A percentile compares a stretch with the other conserved stretches of the same genome.
These are phyloP conservation scores for Cyamopsis tetragonoloba DNA, from an alignment of 306 rosid species.

Conservation along the genomic window DNA sequence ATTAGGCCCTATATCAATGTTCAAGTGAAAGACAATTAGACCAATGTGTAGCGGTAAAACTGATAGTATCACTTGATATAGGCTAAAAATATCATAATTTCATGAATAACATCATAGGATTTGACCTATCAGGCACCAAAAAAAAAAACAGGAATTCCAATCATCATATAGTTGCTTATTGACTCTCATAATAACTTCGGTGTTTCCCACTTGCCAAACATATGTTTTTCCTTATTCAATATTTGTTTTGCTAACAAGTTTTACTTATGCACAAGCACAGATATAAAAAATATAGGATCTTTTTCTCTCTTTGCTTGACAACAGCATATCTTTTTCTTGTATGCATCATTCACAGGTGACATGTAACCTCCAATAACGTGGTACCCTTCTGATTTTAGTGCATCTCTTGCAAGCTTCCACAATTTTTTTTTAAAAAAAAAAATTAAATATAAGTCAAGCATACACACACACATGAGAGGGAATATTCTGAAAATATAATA, in stretches of 20 bases:
- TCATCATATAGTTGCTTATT: background rate
- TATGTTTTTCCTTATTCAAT: background rate
- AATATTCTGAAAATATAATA: background rate
- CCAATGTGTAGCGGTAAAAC: background rate
- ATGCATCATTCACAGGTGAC: conserved; percentile 95
- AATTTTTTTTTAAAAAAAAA: background rate
- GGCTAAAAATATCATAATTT: background rate
- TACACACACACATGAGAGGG: background rate
- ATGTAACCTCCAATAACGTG: conserved; percentile 80
- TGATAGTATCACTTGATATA: background rate
- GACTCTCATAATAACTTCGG: background rate
- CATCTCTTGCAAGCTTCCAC: conserved; percentile 71
- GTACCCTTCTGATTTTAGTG: conserved; percentile 57
- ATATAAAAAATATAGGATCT: background rate
- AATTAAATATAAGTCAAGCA: background rate
- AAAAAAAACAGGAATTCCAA: background rate
- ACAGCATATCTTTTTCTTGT: conserved; percentile 68
- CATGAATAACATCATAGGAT: background rate
- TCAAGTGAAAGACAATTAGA: conserved; percentile 18
- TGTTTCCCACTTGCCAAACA: background rate
- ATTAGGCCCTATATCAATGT: conserved; percentile 51
- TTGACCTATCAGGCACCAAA: background rate
- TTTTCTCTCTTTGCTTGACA: conserved; percentile 1
- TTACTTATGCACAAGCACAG: background rate
- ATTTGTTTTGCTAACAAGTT: conserved; percentile 5